Conservation (phyloP, 352 stramenopile species). For the Pythium angustatum region DNA sequence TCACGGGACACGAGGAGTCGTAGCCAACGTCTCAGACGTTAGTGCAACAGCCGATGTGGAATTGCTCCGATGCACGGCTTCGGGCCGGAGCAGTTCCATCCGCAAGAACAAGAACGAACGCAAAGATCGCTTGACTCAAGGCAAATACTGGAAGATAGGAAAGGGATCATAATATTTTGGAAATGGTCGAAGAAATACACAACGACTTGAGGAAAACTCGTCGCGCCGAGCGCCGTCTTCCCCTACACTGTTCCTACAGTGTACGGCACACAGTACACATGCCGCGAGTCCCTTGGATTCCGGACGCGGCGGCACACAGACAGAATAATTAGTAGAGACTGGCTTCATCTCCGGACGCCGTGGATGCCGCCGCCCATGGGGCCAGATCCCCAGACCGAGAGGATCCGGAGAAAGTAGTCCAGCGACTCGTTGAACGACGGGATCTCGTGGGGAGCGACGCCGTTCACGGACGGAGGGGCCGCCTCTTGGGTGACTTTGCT, state of each 20-base stretch:
- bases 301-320: neutral
- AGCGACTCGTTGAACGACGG: constrained; percentile 14
- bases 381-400: constrained; percentile 16
- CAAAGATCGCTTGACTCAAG: too few relatives aligned
- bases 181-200: constrained; percentile 6
- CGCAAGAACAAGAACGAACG: too few relatives aligned
- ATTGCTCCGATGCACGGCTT: too few relatives aligned
- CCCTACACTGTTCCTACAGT: constrained; percentile 16
- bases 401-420: constrained; percentile 10
- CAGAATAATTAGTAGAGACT: neutral
- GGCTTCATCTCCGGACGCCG: constrained; percentile 8
- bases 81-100: too few relatives aligned
- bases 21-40: too few relatives aligned
- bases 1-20: too few relatives aligned
- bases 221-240: neutral
- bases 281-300: neutral
- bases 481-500: constrained; percentile 12
- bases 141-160: neutral
- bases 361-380: constrained; percentile 3
- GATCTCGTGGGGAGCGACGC: neutral
- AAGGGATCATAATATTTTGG: constrained; percentile 19
- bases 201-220: neutral
- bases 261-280: constrained; percentile 13
- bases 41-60: too few relatives aligned
- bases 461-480: neutral